Conservation (phyloP, 2,329 filamentous ascomycete genomes). For the Trichophyton schoenleinii region DNA sequence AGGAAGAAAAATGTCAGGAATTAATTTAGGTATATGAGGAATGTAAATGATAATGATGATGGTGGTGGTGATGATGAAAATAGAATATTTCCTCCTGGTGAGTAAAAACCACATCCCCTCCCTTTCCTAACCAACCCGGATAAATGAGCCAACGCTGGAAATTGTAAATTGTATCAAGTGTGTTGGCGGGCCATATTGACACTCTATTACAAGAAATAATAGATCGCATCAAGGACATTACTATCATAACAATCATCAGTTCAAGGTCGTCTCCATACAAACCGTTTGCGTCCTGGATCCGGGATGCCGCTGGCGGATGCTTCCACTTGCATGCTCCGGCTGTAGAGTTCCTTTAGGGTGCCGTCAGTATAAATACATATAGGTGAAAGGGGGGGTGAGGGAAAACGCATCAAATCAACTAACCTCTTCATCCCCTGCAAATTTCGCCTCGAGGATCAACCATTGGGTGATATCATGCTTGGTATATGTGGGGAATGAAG, state of each 20-base stretch:
- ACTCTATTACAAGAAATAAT: conserved; percentile 2
- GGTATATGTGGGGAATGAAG: conserved; percentile 49
- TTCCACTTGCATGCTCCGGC: conserved; percentile 45
- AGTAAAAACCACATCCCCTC: no score
- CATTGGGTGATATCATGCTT: conserved; percentile 59
- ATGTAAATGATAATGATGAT: neutral
- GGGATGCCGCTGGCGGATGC: conserved; percentile 28
- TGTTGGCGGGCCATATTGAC: neutral
- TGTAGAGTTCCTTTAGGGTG: conserved; percentile 42
- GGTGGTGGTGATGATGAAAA: neutral
- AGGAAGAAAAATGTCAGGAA: neutral
- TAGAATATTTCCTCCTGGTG: neutral
- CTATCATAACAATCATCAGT: conserved; percentile 13
- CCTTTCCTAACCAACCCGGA: neutral
- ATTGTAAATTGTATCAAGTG: neutral
- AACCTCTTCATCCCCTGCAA: conserved; percentile 80
- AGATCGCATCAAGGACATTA: conserved; percentile 5
- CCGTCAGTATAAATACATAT: neutral
- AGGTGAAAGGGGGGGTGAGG: neutral
- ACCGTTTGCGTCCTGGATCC: conserved; percentile 30
- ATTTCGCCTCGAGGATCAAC: conserved; percentile 67
- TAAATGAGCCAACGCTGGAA: neutral
- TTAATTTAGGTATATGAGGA: neutral
- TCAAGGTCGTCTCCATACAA: conserved; percentile 32
- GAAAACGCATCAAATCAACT: conserved; percentile 23